A percentile compares a stretch with the other conserved stretches of the same genome.
Conservation (phyloP, 768 basidiomycete genomes). For the Pleurotus salmoneostramineus region DNA sequence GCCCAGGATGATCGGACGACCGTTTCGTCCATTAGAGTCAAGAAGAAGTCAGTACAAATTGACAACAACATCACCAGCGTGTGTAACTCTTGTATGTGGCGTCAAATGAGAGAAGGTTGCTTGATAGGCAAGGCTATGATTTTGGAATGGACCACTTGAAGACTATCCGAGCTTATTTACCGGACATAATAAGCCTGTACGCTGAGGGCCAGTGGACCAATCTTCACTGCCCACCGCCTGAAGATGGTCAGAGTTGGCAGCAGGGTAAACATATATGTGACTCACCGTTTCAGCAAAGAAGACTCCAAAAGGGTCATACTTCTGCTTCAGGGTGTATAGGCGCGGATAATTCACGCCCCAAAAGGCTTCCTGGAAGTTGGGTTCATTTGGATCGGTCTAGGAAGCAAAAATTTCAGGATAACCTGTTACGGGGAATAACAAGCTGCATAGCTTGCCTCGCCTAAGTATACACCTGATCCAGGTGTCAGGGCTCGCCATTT, state of each 20-base stretch:
- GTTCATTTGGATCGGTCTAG: constrained; percentile 1
- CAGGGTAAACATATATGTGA: background rate
- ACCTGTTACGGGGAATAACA: background rate
- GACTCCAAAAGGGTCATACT: background rate
- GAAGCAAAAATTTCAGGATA: constrained; percentile 9
- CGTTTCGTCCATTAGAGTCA: too few relatives aligned
- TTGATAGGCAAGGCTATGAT: too few relatives aligned
- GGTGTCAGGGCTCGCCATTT: background rate
- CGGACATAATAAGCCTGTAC: background rate
- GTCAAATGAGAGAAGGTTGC: too few relatives aligned
- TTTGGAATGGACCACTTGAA: too few relatives aligned
- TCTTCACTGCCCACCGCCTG: background rate
- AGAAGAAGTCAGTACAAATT: too few relatives aligned
- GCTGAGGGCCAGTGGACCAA: background rate
- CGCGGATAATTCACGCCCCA: background rate
- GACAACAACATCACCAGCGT: too few relatives aligned
- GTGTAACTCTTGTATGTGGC: too few relatives aligned
- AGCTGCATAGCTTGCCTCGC: background rate
- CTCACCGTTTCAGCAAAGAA: background rate
- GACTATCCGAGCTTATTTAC: background rate
- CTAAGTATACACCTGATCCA: background rate
- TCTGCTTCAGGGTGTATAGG: background rate
- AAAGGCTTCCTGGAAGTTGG: background rate
- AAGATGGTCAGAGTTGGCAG: background rate
- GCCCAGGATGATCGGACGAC: too few relatives aligned